Percentiles rank a stretch among this genome's conserved stretches.
Conservation (phyloP, 2,329 filamentous ascomycete genomes). For the Colletotrichum sp. region DNA sequence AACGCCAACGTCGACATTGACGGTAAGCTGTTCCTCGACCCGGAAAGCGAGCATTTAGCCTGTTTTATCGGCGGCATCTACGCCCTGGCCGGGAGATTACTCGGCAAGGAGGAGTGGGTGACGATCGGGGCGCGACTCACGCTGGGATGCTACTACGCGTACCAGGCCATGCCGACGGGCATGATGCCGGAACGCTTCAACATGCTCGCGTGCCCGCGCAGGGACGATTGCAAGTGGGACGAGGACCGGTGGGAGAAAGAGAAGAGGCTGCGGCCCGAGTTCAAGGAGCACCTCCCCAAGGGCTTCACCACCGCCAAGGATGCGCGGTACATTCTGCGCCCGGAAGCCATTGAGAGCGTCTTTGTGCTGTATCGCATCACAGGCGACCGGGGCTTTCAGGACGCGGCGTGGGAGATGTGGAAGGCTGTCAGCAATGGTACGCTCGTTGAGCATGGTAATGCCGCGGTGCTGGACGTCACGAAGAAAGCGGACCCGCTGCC, state of each 20-base stretch:
- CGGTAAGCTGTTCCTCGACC: conserved; percentile 18
- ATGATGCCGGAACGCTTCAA: conserved; percentile 58
- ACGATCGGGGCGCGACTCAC: conserved; percentile 48
- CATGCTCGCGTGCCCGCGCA: conserved; percentile 42
- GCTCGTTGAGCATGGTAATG: conserved; percentile 51
- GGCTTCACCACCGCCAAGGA: conserved; percentile 68
- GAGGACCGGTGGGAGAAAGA: conserved; percentile 23
- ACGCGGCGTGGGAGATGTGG: conserved; percentile 60
- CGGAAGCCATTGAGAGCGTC: conserved; percentile 57
- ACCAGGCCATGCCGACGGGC: conserved; percentile 50
- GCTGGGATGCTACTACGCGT: conserved; percentile 57
- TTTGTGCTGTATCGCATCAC: conserved; percentile 61
- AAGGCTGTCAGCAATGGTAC: conserved; percentile 51
- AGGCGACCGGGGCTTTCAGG: conserved; percentile 50
- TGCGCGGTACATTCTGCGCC: conserved; percentile 55
- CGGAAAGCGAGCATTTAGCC: conserved; percentile 51
- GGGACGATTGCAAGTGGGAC: conserved; percentile 53
- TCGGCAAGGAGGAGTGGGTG: conserved; percentile 44
- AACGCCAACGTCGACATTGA: conserved; percentile 28
- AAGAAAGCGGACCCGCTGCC: conserved; percentile 45
- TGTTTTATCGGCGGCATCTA: conserved; percentile 59
- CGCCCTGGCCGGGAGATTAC: conserved; percentile 51
- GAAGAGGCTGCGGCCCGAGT: conserved; percentile 31
- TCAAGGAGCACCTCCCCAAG: conserved; percentile 37
- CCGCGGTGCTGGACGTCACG: conserved; percentile 56